Base-by-base conservation (phyloP, 257 asterid species). In the Hygrophila difformis region DNA sequence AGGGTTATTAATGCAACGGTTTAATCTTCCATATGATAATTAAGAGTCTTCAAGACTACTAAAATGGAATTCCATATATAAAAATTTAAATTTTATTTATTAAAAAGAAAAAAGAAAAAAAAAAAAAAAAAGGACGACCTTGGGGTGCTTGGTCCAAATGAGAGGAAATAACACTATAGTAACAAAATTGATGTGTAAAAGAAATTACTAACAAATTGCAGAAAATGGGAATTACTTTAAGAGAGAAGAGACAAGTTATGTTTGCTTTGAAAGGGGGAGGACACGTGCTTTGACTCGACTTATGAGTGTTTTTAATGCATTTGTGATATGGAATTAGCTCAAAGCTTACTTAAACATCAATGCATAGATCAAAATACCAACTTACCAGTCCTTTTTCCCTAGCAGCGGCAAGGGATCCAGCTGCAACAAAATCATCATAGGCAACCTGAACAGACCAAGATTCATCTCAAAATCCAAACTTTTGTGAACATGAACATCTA, bases 341-440 rank as follows among this genome's bases (percentile, higher is more conserved):
- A 26, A n/a, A n/a, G n/a, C n/a, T n/a, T 19, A 15, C 44, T 43
- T 37, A 31, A 51, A 54, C 2, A 46, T 21, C 23, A 33, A 34
- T 29, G 21, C 15, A 35, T 29, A 44, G 39, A 47, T 53, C 17
- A 15, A 59, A 37, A 53, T 29, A 51, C 47, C 44, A 39, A 76
- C 96, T 82, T 70, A 89, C 98, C 66, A 79, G 80, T 61, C 96
- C 98, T 73, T 89, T 89, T 68, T 89, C 98, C 68, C 98, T 75
- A n/a, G 98, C 94, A 11, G 93, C 79, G 12, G 92, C 56, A 56
- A 77, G 64, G 37, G 98, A 89, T 68, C 98, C 93, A 28, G 94
- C 94, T 45, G 84, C 67, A 47, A 89, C 92, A 72, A 79, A 89
- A 74, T 85, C 98, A 60, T 74, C 62, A 52, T 85, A 89, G 21